A percentile compares a stretch with the other conserved stretches of the same genome.
Conservation (phyloP, 106 monocot species). For the Acorus calamus region DNA sequence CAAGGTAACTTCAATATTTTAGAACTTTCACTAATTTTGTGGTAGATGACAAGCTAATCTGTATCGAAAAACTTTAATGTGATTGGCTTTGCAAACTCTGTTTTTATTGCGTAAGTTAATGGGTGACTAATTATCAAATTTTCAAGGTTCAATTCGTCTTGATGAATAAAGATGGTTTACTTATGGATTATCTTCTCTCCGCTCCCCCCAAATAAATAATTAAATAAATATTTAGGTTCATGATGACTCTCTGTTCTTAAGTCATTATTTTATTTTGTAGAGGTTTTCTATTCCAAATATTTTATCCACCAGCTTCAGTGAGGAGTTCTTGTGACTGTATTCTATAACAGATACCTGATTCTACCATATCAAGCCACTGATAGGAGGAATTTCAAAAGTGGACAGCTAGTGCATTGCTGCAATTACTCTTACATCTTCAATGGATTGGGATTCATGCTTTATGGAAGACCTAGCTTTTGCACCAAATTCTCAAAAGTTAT, state of each 20-base stretch:
- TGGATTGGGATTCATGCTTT: conserved; percentile 39
- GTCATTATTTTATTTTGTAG: background rate
- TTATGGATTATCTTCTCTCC: background rate
- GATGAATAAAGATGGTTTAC: background rate
- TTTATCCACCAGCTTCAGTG: too few species aligned
- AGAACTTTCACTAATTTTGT: too few species aligned
- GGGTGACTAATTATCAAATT: background rate
- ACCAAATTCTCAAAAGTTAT: conserved; percentile 56
- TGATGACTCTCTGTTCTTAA: too few species aligned
- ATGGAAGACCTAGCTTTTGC: conserved; percentile 58
- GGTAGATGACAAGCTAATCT: too few species aligned
- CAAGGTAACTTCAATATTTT: too few species aligned
- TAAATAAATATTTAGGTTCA: too few species aligned
- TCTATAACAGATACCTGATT: conserved; percentile 34
- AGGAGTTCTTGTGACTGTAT: conserved; percentile 1
- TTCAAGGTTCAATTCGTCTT: background rate
- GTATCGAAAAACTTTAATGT: too few species aligned
- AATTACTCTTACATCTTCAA: conserved; percentile 36
- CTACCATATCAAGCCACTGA: conserved; percentile 13
- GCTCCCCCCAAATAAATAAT: too few species aligned
- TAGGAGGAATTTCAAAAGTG: conserved; percentile 10
- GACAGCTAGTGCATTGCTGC: too few species aligned
- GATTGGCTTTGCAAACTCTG: too few species aligned
- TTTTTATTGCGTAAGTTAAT: too few species aligned
- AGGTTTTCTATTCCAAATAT: too few species aligned